Evolutionary conservation across 805 yeast genomes (phyloP).

Genomic region (Suhomyces vadensis): DNA sequence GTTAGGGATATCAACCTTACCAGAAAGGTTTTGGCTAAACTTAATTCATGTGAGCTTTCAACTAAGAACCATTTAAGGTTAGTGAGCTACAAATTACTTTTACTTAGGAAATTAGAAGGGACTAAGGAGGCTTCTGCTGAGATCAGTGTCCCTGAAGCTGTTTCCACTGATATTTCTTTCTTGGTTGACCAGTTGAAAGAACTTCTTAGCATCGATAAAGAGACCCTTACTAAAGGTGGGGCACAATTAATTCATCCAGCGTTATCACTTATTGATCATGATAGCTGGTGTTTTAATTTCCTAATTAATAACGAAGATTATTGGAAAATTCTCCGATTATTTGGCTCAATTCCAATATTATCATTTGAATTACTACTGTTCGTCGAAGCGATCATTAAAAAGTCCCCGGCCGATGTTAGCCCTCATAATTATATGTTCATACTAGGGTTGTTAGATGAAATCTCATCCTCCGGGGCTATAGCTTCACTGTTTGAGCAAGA

Average conservation of each 20-base stretch:
- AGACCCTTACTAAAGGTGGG: conserved; percentile 47
- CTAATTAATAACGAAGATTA: conserved; percentile 42
- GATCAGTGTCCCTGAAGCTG: not conserved
- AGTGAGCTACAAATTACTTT: conserved; percentile 51
- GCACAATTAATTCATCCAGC: conserved; percentile 47
- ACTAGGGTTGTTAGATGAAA: conserved; percentile 72
- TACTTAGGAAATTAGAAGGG: conserved; percentile 34
- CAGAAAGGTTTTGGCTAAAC: conserved; percentile 16
- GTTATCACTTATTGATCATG: conserved; percentile 47
- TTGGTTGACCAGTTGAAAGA: conserved; percentile 15
- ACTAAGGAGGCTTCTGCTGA: not conserved
- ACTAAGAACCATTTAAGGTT: conserved; percentile 44
- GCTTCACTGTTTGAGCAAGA: conserved; percentile 78
- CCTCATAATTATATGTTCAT: conserved; percentile 60
- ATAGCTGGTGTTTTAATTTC: conserved; percentile 42
- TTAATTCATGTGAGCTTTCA: conserved; percentile 20
- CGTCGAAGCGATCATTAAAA: conserved; percentile 41
- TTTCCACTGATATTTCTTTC: not conserved
- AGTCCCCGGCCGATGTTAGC: conserved; percentile 38
- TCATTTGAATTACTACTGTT: conserved; percentile 49
- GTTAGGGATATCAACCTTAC: conserved; percentile 26
- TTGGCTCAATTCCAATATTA: conserved; percentile 47
- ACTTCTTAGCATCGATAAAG: conserved; percentile 36
- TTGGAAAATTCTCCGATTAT: conserved; percentile 54
- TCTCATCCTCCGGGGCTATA: conserved; percentile 77